These are phyloP conservation scores for Coemansia sp. DNA, from an alignment of 192 early-diverging fungal genomes.

Conservation along the genomic window DNA sequence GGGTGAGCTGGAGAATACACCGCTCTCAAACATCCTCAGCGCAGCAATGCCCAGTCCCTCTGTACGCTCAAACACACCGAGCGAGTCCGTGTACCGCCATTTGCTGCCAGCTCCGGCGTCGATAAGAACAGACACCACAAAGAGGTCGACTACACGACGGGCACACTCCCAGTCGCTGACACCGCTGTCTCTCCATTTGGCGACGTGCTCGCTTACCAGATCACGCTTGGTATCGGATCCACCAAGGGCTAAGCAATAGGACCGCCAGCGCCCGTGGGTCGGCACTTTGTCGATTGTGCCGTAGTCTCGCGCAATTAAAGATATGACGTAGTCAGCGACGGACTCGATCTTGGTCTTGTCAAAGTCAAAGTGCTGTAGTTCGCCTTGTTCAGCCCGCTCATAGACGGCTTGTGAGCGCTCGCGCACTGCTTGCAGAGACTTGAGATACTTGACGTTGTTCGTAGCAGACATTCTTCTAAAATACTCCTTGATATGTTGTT, in stretches of 20 bases:
- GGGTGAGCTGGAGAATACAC: conserved; percentile 68
- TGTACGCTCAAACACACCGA: conserved; percentile 60
- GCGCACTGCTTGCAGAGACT: conserved; percentile 73
- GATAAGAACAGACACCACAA: conserved; percentile 84
- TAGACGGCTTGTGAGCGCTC: conserved; percentile 65
- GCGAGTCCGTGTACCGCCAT: conserved; percentile 70
- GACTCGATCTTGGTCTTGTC: conserved; percentile 60
- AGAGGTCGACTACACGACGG: conserved; percentile 77
- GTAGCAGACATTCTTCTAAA: conserved; percentile 9
- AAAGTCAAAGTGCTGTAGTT: conserved; percentile 72
- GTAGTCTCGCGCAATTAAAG: conserved; percentile 73
- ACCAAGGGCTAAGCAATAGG: conserved; percentile 64
- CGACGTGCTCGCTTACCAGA: conserved; percentile 50
- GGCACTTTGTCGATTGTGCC: conserved; percentile 64
- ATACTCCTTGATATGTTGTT: background rate
- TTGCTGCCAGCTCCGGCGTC: conserved; percentile 88
- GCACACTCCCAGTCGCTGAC: conserved; percentile 53
- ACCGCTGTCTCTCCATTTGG: conserved; percentile 21
- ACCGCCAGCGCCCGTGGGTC: conserved; percentile 84
- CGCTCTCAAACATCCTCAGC: conserved; percentile 77
- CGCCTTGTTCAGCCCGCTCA: conserved; percentile 53
- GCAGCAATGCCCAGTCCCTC: conserved; percentile 88
- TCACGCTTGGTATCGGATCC: conserved; percentile 46
- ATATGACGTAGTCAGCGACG: conserved; percentile 67
- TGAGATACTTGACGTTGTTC: conserved; percentile 54